Base-by-base conservation (phyloP, 2,329 filamentous ascomycete species). In the Pleurostoma richardsiae region DNA sequence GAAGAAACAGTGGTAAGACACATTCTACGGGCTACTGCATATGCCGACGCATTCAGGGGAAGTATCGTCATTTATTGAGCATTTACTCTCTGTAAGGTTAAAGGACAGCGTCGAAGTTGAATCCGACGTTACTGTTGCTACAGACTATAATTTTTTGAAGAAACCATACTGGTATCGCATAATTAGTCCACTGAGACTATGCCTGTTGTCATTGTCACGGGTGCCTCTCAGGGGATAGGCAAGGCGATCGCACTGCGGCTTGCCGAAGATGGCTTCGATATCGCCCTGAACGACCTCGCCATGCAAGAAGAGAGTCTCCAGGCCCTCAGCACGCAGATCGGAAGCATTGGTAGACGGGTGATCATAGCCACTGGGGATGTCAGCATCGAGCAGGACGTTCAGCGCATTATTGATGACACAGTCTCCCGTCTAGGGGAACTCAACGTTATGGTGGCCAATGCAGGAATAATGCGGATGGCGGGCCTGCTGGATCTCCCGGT, bases 221-320 rank as follows among this genome's bases (percentile, higher is more conserved):
- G 54, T 47, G 67, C 62, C 49, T 52, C 50, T n/a, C 55, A 52
- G 27, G 57, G 54, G 26, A 82, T 80, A 52, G 82, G 82, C 41
- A 79, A 77, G 55, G 73, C 79, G 26, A 82, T 85, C 45, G 83
- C 82, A 19, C 64, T 83, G 6, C 79, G 83, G 3, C 71, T 87
- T 11, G 82, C 82, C 5, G 64, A 70, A 27, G 83, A 86, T 51
- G 83, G 83, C 45, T 87, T 86, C 64, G 72, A 81, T 53, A 69
- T 88, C 43, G 83, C 80, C 56, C 68, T 87, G 52, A 86, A 85
- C 58, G 83, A 86, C 53, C 66, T 86, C 11, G 52, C 68, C 29
- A 67, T 73, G 10, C 79, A 83, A 52, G 62, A 72, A 43, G 53
- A 70, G 4, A 73, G 67, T 1, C 76, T 79, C 49, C 73, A 82